phyloP scores from a whole-genome alignment of 371 early-diverging fungal species.

The Nosema muscidifuracis region DNA sequence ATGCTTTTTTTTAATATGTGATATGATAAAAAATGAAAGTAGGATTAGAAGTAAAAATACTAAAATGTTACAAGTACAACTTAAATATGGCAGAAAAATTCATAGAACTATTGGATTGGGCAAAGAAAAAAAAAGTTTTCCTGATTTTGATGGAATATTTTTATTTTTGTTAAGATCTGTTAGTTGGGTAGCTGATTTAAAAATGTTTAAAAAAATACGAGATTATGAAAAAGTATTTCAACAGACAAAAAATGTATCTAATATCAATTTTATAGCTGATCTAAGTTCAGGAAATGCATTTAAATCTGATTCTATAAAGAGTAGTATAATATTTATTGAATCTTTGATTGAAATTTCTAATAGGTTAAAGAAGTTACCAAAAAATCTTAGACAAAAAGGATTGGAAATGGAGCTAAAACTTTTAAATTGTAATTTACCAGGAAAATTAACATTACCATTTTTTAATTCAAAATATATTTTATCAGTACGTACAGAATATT shows the following conservation, averaged over 20 bases:
- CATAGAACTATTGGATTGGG: neutral
- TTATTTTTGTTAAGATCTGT: slow-evolving; percentile 45
- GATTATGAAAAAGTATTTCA: slow-evolving; percentile 32
- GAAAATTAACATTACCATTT: slow-evolving; percentile 77
- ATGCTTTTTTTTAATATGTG: slow-evolving; percentile 47
- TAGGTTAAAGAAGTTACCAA: slow-evolving; percentile 74
- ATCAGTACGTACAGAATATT: slow-evolving; percentile 75
- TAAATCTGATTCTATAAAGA: neutral
- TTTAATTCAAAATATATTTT: slow-evolving; percentile 69
- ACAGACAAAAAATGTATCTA: slow-evolving; percentile 21
- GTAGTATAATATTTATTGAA: slow-evolving; percentile 69
- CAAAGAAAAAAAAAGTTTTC: slow-evolving; percentile 14
- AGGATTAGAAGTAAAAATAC: slow-evolving; percentile 5
- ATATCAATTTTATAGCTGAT: slow-evolving; percentile 27
- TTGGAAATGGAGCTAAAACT: slow-evolving; percentile 80
- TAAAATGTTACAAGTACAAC: slow-evolving; percentile 1
- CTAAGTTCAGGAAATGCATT: slow-evolving; percentile 27
- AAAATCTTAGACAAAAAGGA: slow-evolving; percentile 69
- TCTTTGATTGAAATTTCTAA: slow-evolving; percentile 79
- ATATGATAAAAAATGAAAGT: slow-evolving; percentile 33
- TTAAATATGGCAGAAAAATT: slow-evolving; percentile 4
- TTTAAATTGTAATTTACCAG: slow-evolving; percentile 82
- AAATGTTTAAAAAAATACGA: slow-evolving; percentile 27
- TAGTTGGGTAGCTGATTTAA: slow-evolving; percentile 14
- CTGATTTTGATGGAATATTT: slow-evolving; percentile 41